Evolutionary conservation across 2,329 filamentous ascomycete species (phyloP).

Genomic region (Arthrobotrys sphaeroides): DNA sequence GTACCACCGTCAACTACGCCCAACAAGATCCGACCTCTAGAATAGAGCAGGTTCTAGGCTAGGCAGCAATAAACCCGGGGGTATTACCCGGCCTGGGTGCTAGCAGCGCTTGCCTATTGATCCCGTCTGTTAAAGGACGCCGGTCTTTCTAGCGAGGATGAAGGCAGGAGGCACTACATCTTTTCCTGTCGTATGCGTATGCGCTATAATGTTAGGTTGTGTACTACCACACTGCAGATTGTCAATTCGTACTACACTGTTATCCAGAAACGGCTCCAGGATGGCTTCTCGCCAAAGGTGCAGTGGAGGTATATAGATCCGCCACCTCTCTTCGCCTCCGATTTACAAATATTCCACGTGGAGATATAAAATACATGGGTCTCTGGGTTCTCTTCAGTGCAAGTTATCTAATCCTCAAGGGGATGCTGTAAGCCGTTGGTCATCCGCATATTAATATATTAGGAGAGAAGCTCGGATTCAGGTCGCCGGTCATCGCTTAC

Average conservation of each 20-base stretch:
- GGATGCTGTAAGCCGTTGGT: background rate
- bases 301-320: conserved; percentile 20
- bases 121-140: background rate
- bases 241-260: conserved; percentile 16
- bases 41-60: conserved; percentile 11
- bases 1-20: conserved; percentile 32
- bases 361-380: background rate
- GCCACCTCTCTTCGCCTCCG: conserved; percentile 26
- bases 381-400: background rate
- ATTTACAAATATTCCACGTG: conserved; percentile 38
- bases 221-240: conserved; percentile 37
- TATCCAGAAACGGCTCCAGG: conserved; percentile 3
- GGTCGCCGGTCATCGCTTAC: background rate
- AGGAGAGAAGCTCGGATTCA: too few relatives aligned
- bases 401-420: background rate
- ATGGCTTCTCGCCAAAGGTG: conserved; percentile 33
- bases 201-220: conserved; percentile 23
- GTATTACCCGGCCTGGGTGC: background rate
- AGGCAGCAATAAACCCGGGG: conserved; percentile 34
- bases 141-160: background rate
- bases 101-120: background rate
- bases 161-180: background rate
- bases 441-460: too few relatives aligned
- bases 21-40: conserved; percentile 31
- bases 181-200: background rate